phyloP scores from a whole-genome alignment of 164 flowering plant genomes.

The Kalanchoe fedtschenkoi region DNA sequence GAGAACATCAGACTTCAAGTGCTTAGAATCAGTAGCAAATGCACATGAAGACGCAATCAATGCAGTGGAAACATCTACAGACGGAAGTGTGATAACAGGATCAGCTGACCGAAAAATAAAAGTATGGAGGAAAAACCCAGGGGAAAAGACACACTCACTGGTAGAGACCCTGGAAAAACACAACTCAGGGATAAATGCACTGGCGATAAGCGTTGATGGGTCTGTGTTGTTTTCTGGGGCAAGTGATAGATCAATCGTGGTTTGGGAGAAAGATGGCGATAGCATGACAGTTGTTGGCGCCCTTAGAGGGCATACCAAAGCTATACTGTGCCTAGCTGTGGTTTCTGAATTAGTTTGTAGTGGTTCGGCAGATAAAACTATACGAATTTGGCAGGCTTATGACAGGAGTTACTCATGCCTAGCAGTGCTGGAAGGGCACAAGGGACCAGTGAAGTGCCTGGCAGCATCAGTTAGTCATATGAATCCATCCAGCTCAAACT shows the following conservation, averaged over 20 bases:
- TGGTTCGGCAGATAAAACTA: slow-evolving; percentile 76
- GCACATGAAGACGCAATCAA: slow-evolving; percentile 94
- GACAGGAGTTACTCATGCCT: slow-evolving; percentile 36
- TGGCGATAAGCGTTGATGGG: slow-evolving; percentile 53
- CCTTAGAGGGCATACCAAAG: slow-evolving; percentile 57
- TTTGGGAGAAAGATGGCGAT: slow-evolving; percentile 44
- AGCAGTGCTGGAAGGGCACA: slow-evolving; percentile 71
- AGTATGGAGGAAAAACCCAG: slow-evolving; percentile 52
- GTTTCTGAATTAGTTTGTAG: slow-evolving; percentile 49
- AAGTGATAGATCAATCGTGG: slow-evolving; percentile 59
- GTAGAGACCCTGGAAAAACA: slow-evolving; percentile 56
- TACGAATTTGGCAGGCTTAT: slow-evolving; percentile 63
- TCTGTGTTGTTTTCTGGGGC: slow-evolving; percentile 65
- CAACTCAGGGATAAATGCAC: slow-evolving; percentile 65
- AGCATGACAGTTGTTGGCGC: slow-evolving; percentile 44
- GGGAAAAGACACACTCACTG: slow-evolving; percentile 41
- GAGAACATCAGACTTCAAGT: slow-evolving; percentile 58
- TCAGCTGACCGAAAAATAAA: slow-evolving; percentile 81
- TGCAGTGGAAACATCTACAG: slow-evolving; percentile 42
- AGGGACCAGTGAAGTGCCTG: slow-evolving; percentile 71
- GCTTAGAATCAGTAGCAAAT: slow-evolving; percentile 56
- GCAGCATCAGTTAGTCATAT: slow-evolving; percentile 22
- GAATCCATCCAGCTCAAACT: slow-evolving; percentile 1
- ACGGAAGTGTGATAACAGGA: slow-evolving; percentile 71
- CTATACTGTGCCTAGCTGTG: slow-evolving; percentile 58